Base-by-base conservation (phyloP, 306 rosid genomes). In the Corylus avellana region DNA sequence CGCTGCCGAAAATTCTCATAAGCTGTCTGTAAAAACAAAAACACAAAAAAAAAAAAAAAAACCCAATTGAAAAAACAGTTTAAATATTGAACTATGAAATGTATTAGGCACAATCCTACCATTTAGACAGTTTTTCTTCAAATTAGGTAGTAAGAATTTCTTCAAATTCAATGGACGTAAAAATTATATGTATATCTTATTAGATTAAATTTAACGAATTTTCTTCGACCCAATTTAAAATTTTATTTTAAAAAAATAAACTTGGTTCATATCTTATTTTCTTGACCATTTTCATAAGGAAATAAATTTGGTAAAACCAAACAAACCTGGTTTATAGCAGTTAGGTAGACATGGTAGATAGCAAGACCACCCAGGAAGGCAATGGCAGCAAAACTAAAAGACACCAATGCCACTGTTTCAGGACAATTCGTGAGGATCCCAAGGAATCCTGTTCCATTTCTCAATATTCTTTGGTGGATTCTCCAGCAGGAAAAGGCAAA, bases 291-390 rank as follows among this genome's bases (percentile, higher is more conserved):
- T 74, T 64, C 48, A 59, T 25, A 42, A 12, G 46, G 39, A n/a
- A 22, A 13, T 6, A 61, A 13, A 47, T 25, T 13, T 35, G 12
- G 57, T 20, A 61, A 22, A 4, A 37, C 46, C 8, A 4, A 27
- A 50, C 66, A 63, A 64, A 78, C 87, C 87, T 87, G 73, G 55
- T 84, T 87, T 58, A 69, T 76, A 10, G 82, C 78, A 7, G 77
- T 73, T n/a, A 81, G 77, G 57, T 78, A 79, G 44, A 81, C 20
- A 67, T 84, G 85, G 68, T 74, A 74, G 42, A 55, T 4, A 56
- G 69, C 83, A 62, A 83, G 81, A 27, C 78, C 69, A 7, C 76
- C 67, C 35, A 77, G 50, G 72, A 79, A 77, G 39, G 76, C 81
- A 51, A 59, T 59, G 17, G 84, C 84, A 50, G 39, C 79, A 20